Conservation (phyloP, 352 stramenopile species). For the Phytophthora cactorum region DNA sequence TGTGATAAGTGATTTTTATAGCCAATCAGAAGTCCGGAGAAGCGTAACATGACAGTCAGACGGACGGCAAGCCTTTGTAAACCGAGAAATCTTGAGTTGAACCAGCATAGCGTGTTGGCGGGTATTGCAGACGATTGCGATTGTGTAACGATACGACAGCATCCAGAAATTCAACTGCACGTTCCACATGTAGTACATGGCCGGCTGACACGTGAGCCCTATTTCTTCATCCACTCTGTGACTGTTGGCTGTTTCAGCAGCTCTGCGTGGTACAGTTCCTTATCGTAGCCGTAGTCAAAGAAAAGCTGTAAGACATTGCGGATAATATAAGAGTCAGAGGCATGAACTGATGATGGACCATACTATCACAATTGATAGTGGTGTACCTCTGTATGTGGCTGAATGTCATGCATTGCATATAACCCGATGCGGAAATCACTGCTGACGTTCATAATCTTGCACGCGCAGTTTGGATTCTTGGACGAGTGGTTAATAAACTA, state of each 20-base stretch:
- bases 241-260: slow-evolving; percentile 68
- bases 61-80: too few species aligned
- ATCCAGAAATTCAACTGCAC: slow-evolving; percentile 3
- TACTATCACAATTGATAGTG: neutral
- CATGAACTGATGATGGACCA: neutral
- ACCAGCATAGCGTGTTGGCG: neutral
- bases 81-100: too few species aligned
- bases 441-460: slow-evolving; percentile 92
- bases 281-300: slow-evolving; percentile 87
- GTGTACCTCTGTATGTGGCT: slow-evolving; percentile 81
- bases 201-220: neutral
- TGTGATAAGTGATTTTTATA: too few species aligned
- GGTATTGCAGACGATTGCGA: slow-evolving; percentile 8
- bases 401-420: slow-evolving; percentile 91
- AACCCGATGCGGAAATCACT: slow-evolving; percentile 94
- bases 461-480: slow-evolving; percentile 85
- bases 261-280: slow-evolving; percentile 66
- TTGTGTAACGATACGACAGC: neutral
- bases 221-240: slow-evolving; percentile 72
- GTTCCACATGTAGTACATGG: neutral
- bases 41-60: too few species aligned
- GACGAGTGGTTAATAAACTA: slow-evolving; percentile 92
- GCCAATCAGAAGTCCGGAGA: too few species aligned
- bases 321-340: neutral
- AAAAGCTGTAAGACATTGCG: slow-evolving; percentile 61